A percentile compares a stretch with the other conserved stretches of the same genome.
Evolutionary conservation across 257 asterid genomes (phyloP).

Genomic region (Solanum chiquidenum): DNA sequence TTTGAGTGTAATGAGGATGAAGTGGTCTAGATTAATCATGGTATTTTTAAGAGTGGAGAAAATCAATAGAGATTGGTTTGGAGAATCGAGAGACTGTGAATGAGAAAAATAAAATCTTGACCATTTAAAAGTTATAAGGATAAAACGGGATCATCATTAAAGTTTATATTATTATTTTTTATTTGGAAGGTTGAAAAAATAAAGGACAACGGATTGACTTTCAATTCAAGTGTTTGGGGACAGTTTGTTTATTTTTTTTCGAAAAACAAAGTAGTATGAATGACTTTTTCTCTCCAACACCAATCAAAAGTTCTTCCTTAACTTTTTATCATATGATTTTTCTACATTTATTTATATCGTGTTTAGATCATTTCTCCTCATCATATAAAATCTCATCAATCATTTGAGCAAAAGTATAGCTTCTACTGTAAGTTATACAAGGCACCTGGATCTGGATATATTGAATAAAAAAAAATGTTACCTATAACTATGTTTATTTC

Average conservation of each 20-base stretch:
- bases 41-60: no score
- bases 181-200: background rate
- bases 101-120: no score
- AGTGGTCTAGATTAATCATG: no score
- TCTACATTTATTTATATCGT: background rate
- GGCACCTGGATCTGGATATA: background rate
- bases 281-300: background rate
- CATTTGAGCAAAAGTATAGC: background rate
- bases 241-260: background rate
- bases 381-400: background rate
- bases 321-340: background rate
- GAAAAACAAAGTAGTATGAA: background rate
- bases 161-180: background rate
- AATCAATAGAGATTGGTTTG: no score
- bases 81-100: no score
- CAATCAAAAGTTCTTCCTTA: background rate
- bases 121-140: no score
- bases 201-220: background rate
- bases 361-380: background rate
- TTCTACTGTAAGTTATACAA: background rate
- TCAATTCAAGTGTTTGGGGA: background rate
- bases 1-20: no score
- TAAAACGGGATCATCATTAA: no score
- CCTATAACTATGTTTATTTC: background rate
- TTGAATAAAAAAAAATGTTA: background rate